Base-by-base conservation (phyloP, 2,329 filamentous ascomycete species). In the Colletotrichum endophyticum region DNA sequence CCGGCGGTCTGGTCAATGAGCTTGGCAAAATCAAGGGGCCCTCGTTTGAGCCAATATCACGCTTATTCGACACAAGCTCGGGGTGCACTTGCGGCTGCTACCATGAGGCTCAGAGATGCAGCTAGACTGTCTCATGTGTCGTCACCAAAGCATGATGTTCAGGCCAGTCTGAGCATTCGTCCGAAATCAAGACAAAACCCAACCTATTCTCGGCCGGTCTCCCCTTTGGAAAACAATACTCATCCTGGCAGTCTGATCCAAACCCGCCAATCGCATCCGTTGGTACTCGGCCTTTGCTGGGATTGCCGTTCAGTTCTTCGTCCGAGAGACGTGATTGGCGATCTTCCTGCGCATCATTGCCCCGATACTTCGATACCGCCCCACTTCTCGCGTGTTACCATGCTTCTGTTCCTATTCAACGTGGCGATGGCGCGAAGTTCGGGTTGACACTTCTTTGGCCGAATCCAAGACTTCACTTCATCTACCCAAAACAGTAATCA, bases 261-360 rank as follows among this genome's bases (percentile, higher is more conserved):
- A 62, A 63, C 39, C 66, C 57, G 34, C 73, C 73, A 76, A 76
- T 73, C 74, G 74, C 64, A 76, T 61, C 13, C 39, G 22, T 30
- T 30, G 25, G 3, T 25, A 25, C 8, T 25, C 70, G 44, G 39
- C 12, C 25, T 57, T n/a, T 61, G 22, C 34, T 56, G 59, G 27
- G n/a, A n/a, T 30, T 44, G 13, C 44, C 9, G 39, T 28, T 36
- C 49, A 63, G 16, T 39, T 25, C 56, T 36, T 39, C 56, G 25
- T 32, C 30, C 19, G 44, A 44, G 71, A 53, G 53, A 53, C 36
- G 39, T 39, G 15, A 57, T 67, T 70, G 57, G 25, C n/a, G 15
- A 28, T 15, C 28, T 44, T 39, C 34, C 16, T 49, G 7, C 36
- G 34, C 34, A 61, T 66, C 53, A 49, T 66, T 44, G 34, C 22